Base-by-base conservation (phyloP, 306 rosid genomes). In the Pueraria montana region DNA sequence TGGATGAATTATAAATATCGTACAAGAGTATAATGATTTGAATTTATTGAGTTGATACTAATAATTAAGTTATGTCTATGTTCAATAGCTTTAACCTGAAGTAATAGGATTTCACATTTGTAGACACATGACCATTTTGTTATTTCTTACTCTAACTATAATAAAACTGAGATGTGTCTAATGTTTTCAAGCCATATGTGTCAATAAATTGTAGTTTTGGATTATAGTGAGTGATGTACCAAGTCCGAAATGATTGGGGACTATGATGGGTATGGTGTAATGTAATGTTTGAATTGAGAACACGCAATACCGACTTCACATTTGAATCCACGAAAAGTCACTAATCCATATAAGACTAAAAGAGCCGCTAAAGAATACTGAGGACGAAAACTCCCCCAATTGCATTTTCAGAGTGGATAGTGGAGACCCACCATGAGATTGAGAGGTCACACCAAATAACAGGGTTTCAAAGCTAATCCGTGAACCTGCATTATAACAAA, bases 241-340 rank as follows among this genome's bases (percentile, higher is more conserved):
- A 52, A 34, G 9, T 67, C 3, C 38, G 17, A 17, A 77, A 77
- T 80, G 83, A 79, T 72, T 72, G 77, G 74, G 55, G 71, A 79
- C 18, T 20, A 42, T 43, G 84, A 84, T 20, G 40, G 30, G 36
- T 62, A 17, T 26, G 30, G 23, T 9, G 59, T 45, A 30, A 43
- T 52, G 43, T n/a, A n/a, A n/a, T n/a, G 76, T 75, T 62, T 78
- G 87, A 72, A 55, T 72, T 72, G 83, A 72, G 69, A 63, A 72
- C 52, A 64, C 11, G 27, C 79, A 59, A 36, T 50, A 12, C 20
- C 56, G 74, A 50, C 40, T 61, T 78, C 62, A 8, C 69, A 32
- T 36, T 67, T 49, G 76, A 70, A 84, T 27, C 40, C 18, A 49
- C 38, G 20, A 34, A 58, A 53, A 48, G 71, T 55, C 55, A 43